Evolutionary conservation across 768 basidiomycete species (phyloP).

Genomic region (Rubroboletus pulcherrimus): DNA sequence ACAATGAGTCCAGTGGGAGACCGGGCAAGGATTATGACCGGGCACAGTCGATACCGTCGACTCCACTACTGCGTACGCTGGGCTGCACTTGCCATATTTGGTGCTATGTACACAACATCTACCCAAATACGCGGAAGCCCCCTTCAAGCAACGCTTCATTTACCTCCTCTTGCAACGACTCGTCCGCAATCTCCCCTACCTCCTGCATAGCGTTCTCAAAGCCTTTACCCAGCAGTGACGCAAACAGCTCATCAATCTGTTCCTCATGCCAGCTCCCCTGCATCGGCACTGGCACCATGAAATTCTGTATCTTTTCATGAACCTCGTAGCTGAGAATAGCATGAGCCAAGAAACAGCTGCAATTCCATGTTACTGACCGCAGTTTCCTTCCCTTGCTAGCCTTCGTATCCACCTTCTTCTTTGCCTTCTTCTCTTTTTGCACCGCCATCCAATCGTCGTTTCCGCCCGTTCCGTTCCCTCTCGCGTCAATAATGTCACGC

Average conservation of each 20-base stretch:
- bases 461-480: conserved; percentile 40
- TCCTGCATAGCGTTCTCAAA: conserved; percentile 40
- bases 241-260: conserved; percentile 93
- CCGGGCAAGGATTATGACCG: neutral
- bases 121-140: conserved; percentile 63
- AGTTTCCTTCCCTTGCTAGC: conserved; percentile 95
- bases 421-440: conserved; percentile 68
- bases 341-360: neutral
- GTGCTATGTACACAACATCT: conserved; percentile 20
- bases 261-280: conserved; percentile 87
- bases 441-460: conserved; percentile 59
- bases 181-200: conserved; percentile 28
- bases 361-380: conserved; percentile 45
- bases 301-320: conserved; percentile 95
- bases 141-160: conserved; percentile 32
- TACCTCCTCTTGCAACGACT: conserved; percentile 29
- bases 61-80: conserved; percentile 5
- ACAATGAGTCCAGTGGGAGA: neutral
- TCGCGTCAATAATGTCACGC: conserved; percentile 83
- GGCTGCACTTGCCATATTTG: conserved; percentile 24
- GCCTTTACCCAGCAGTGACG: conserved; percentile 78
- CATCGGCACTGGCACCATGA: conserved; percentile 83
- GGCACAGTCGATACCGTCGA: neutral
- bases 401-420: conserved; percentile 91
- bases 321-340: conserved; percentile 71